Evolutionary conservation across 495 filamentous ascomycete genomes (phyloP), one percentile per base, ranked within the genome.

Genomic region (Geoglossum glabrum): DNA sequence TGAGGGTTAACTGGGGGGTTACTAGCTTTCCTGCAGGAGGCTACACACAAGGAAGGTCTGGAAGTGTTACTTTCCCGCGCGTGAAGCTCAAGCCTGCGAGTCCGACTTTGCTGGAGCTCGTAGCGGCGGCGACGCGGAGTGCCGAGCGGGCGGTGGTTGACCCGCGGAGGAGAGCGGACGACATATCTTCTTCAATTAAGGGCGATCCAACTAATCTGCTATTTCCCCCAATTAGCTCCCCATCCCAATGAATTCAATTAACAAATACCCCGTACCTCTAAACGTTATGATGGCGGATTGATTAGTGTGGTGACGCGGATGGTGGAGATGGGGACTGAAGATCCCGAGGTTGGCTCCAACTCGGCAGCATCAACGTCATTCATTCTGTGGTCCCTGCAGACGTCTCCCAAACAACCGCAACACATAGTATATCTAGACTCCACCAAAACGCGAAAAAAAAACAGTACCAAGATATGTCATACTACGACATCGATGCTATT

Each of bases 401-500:
- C 6, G n/a, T 9, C 6, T 19, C 15, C 5, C 17, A 4, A 55
- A 36, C 51, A 17, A 28, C 51, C 8, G 5, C 3, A 17, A 30
- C 51, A 19, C 51, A 6, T n/a, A n/a, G n/a, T n/a, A n/a, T n/a
- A n/a, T n/a, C n/a, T n/a, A n/a, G n/a, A n/a, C n/a, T n/a, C n/a
- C n/a, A n/a, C n/a, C n/a, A n/a, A n/a, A n/a, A n/a, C n/a, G n/a
- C n/a, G 25, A 6, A 55, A 19, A 36, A 5, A n/a, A 55, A 55
- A 11, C 17, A 23, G 23, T 1, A 63, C 23, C 2, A 81, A 77
- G 72, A 85, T 85, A 73, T n/a, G n/a, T 84, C 82, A 38, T 98
- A 98, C 74, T 96, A 97, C 74, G 85, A 93, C 68, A 83, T 95
- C 61, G 87, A 95, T 66, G 80, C 87, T 28, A 95, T 97, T 60